Evolutionary conservation across 139 green algal species (phyloP), one percentile per base, ranked within the genome.

Genomic region (Closterium sp.): DNA sequence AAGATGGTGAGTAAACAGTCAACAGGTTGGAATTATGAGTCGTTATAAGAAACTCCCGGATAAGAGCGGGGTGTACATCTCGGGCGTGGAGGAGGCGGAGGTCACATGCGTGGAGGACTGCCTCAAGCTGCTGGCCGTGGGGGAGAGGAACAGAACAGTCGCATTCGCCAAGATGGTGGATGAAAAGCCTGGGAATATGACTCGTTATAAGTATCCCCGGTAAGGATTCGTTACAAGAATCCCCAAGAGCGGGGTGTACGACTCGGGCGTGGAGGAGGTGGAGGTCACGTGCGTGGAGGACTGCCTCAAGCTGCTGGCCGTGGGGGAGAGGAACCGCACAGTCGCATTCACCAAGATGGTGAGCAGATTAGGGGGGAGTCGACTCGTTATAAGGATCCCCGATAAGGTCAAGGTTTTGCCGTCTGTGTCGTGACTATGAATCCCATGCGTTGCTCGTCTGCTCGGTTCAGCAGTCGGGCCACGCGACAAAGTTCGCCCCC

Each of bases 301-400:
- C 94, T 98, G 96, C 95, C 93, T 98, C 12, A 94, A 96, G 85
- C 96, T 98, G 89, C 94, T 98, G 90, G 95, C 96, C 86, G 88
- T 96, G 8, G 97, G 96, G 0, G 96, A 97, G 84, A 93, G 94
- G 34, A 98, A 98, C 94, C 95, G 95, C 89, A 85, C 93, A 0
- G 96, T 97, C 88, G 96, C 96, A 4, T 97, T 96, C 93, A 97
- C 96, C 19, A 93, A 96, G 36, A 93, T 98, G 90, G 90, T 92
- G 84, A 43, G 86, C 32, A n/a, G n/a, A n/a, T n/a, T n/a, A n/a
- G n/a, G n/a, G n/a, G n/a, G n/a, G 9, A 69, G 12, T 16, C 43
- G 43, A 25, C 43, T 69, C 43, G 43, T 69, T 69, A 69, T 69
- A 69, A 69, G 19, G 38, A 23, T 66, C 19, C 38, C 38, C 19